These are phyloP conservation scores for Cryptomeria japonica DNA, from an alignment of 75 land plant genomes.

Conservation along the genomic window DNA sequence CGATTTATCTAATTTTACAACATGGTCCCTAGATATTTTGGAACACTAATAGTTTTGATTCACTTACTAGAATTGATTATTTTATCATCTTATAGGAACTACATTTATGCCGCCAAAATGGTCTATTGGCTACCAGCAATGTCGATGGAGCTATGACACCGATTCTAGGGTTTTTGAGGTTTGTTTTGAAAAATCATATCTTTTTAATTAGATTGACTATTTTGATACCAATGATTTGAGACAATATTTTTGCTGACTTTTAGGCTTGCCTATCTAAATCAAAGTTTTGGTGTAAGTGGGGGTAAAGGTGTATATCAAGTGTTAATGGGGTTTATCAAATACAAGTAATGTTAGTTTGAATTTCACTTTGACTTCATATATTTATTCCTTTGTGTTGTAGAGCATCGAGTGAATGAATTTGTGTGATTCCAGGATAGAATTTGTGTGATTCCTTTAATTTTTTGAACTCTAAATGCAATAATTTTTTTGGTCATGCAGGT, in stretches of 20 bases:
- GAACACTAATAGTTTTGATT: neutral
- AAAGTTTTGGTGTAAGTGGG: neutral
- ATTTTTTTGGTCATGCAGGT: constrained; percentile 37
- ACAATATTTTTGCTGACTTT: neutral
- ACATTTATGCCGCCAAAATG: constrained; percentile 95
- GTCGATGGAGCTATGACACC: constrained; percentile 93
- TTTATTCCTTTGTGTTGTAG: neutral
- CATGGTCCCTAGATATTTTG: neutral
- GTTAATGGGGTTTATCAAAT: neutral
- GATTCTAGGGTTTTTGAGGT: constrained; percentile 82
- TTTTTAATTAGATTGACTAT: neutral
- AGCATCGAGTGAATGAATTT: neutral
- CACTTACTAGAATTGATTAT: constrained; percentile 5
- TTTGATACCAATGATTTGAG: neutral
- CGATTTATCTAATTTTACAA: neutral
- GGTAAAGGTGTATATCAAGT: neutral
- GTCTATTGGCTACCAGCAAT: constrained; percentile 96
- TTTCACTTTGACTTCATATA: neutral
- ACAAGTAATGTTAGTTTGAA: neutral
- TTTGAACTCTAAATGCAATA: neutral
- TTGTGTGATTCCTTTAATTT: neutral
- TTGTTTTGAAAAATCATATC: neutral
- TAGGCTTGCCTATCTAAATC: constrained; percentile 1
- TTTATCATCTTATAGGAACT: constrained; percentile 51
- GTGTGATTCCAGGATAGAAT: neutral